phyloP scores from a whole-genome alignment of 139 green algal species.

The Coelastrella sp. region DNA sequence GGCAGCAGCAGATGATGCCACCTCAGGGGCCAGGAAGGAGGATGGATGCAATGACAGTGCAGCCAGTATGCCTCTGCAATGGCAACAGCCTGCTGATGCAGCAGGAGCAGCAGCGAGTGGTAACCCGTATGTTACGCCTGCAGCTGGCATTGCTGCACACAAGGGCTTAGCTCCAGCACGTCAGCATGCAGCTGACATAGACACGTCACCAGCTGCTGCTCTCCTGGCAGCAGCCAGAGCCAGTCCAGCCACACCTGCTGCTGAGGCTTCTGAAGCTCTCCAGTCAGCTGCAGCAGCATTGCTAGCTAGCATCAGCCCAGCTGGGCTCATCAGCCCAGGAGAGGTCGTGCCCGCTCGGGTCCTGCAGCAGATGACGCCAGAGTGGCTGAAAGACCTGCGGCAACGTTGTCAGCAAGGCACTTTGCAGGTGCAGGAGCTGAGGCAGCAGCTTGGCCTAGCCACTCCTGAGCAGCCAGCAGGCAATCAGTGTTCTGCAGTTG shows the following conservation, averaged over 20 bases:
- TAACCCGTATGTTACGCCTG: neutral
- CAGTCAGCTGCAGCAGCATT: slow-evolving; percentile 1
- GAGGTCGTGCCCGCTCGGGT: neutral
- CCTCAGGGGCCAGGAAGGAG: neutral
- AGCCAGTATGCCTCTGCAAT: neutral
- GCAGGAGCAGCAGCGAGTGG: neutral
- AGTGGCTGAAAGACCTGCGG: slow-evolving; percentile 27
- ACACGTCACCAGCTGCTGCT: neutral
- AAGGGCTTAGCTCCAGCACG: neutral
- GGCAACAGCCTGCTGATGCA: neutral
- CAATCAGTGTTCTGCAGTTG: neutral
- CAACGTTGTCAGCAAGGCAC: neutral
- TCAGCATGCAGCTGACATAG: neutral
- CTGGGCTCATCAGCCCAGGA: slow-evolving; percentile 6
- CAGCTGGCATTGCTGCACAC: neutral
- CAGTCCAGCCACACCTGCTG: neutral
- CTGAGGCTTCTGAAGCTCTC: neutral
- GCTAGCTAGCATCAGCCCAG: slow-evolving; percentile 28
- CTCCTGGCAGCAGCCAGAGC: too few species aligned
- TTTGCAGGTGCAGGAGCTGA: slow-evolving; percentile 3
- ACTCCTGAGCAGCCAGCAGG: slow-evolving; percentile 4
- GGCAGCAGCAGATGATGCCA: slow-evolving; percentile 11
- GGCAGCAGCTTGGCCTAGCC: slow-evolving; percentile 13
- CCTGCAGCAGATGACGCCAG: slow-evolving; percentile 17
- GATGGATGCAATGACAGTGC: neutral